These are phyloP conservation scores for Panus rudis DNA, from an alignment of 768 basidiomycete genomes.

Conservation along the genomic window DNA sequence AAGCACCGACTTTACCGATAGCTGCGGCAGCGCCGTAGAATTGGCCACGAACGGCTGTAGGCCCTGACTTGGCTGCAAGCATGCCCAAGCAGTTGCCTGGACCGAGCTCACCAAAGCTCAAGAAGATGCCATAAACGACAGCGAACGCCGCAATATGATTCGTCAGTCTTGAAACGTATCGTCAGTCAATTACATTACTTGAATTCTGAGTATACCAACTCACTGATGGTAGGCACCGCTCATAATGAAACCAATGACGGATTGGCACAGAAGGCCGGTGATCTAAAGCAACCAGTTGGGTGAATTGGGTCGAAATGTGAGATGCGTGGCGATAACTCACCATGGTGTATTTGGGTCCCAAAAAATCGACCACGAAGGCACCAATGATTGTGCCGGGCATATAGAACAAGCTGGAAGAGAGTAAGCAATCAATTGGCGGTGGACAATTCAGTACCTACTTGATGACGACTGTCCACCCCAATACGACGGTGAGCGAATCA, in stretches of 20 bases:
- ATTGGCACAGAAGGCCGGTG: constrained; percentile 56
- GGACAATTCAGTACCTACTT: constrained; percentile 48
- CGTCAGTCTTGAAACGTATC: constrained; percentile 36
- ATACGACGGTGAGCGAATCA: constrained; percentile 48
- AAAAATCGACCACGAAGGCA: constrained; percentile 66
- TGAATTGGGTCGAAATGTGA: background rate
- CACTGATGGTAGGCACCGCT: constrained; percentile 66
- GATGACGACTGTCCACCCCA: constrained; percentile 84
- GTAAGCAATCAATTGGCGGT: constrained; percentile 24
- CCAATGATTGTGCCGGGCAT: constrained; percentile 68
- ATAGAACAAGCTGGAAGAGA: constrained; percentile 46
- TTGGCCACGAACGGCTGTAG: constrained; percentile 81
- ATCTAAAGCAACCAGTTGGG: constrained; percentile 47
- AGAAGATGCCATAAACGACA: constrained; percentile 86
- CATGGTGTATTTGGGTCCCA: constrained; percentile 76
- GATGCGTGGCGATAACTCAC: constrained; percentile 28
- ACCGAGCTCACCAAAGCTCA: constrained; percentile 83
- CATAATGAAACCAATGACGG: constrained; percentile 83
- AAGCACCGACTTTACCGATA: constrained; percentile 78
- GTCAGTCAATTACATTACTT: background rate
- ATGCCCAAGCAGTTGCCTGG: constrained; percentile 86
- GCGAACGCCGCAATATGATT: constrained; percentile 69
- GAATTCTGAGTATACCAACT: constrained; percentile 13
- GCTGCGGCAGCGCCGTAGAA: constrained; percentile 86
- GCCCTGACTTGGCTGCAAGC: constrained; percentile 77